A percentile compares a stretch with the other conserved stretches of the same genome.
Evolutionary conservation across 352 stramenopile species (phyloP).

Genomic region (Phytopythium chamaehyphon): DNA sequence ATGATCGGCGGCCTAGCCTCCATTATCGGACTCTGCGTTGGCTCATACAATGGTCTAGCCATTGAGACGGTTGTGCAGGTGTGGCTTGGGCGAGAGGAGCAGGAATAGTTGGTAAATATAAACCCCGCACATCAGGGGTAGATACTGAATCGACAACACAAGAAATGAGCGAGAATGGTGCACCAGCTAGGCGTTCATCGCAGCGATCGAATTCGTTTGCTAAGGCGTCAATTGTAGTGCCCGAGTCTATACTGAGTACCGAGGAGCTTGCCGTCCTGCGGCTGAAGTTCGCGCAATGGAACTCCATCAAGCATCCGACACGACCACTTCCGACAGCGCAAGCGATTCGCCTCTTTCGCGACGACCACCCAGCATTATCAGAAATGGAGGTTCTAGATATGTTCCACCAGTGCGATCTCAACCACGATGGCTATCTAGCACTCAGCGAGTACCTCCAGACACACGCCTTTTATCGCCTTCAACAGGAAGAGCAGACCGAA

Average conservation of each 20-base stretch:
- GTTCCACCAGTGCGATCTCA: conserved; percentile 56
- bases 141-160: no score
- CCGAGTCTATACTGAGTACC: conserved; percentile 32
- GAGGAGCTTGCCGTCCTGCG: conserved; percentile 49
- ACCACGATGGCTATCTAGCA: conserved; percentile 51
- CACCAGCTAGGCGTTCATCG: no score
- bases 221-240: conserved; percentile 27
- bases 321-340: conserved; percentile 30
- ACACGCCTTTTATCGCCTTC: conserved; percentile 45
- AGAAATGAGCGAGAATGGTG: no score
- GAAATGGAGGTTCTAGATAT: conserved; percentile 57
- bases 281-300: conserved; percentile 49
- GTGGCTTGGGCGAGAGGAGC: conserved; percentile 9
- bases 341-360: conserved; percentile 54
- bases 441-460: conserved; percentile 58
- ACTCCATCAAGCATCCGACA: conserved; percentile 24
- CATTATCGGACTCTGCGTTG: conserved; percentile 70
- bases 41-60: conserved; percentile 72
- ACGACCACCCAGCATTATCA: conserved; percentile 57
- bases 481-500: conserved; percentile 50
- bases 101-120: conserved; percentile 4
- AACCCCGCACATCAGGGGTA: no score
- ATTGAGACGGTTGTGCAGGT: conserved; percentile 66
- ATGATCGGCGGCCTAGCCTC: conserved; percentile 68
- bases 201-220: not conserved